Evolutionary conservation across 352 stramenopile genomes (phyloP), one percentile per base, ranked within the genome.

Genomic region (Pythium brachiatum): DNA sequence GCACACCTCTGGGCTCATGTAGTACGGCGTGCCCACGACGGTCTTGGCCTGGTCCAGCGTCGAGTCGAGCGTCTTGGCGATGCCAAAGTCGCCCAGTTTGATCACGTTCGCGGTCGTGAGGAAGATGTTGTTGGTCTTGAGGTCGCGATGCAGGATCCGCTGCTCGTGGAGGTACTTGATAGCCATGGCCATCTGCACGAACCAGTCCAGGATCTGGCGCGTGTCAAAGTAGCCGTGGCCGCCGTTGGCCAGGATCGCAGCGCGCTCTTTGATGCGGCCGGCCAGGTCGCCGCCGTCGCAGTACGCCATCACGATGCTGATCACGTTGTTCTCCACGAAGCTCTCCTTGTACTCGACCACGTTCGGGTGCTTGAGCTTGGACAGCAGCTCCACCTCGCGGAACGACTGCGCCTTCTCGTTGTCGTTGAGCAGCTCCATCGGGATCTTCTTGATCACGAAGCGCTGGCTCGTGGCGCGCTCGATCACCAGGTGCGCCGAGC

Each of bases 281-380:
- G 84, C 75, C 52, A 94, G 69, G 66, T 97, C 89, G 8, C 90
- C 90, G 21, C 93, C 91, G 70, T 98, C 95, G 65, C 92, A 98
- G 65, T 98, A 98, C 26, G 90, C 88, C 95, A 98, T 98, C 54
- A 97, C 89, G 62, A 98, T 98, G 68, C 96, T 95, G 57, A 98
- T 78, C 20, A 92, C 77, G 51, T 90, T 81, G 50, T 79, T 68
- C 43, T 76, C 58, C 11, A 83, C 82, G 66, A 98, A 97, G 68
- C 74, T 96, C 54, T 98, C 95, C 57, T 89, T 95, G 75, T 98
- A 98, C 55, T 94, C 88, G 54, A 98, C 93, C 65, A 98, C 97
- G 61, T 97, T 98, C 15, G 94, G 93, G 62, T 98, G 91, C 44
- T 88, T 83, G 53, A 98, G 79, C 66, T 86, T 86, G 59, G 93